Percentiles rank a stretch among this genome's conserved stretches.
Conservation (phyloP, 331 rosid species). For the Telfairia occidentalis region DNA sequence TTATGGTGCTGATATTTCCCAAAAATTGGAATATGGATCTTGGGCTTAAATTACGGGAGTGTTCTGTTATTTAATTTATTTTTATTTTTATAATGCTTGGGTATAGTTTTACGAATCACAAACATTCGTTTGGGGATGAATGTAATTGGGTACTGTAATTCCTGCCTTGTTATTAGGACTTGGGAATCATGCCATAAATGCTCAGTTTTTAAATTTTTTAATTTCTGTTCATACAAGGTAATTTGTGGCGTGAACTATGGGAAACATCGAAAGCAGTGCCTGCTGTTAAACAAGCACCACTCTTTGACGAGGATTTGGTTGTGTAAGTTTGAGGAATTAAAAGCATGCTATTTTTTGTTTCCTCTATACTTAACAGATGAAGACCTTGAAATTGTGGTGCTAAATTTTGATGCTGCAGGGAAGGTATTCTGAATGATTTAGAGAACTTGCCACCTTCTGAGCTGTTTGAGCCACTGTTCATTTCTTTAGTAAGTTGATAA, state of each 20-base stretch:
- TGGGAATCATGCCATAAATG: not conserved
- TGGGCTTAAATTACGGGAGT: not conserved
- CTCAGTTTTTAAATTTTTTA: not conserved
- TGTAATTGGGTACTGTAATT: not conserved
- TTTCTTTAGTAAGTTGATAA: slow-evolving; percentile 63
- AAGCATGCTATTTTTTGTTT: not conserved
- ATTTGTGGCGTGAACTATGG: slow-evolving; percentile 96
- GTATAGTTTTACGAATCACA: not conserved
- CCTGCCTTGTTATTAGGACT: not conserved
- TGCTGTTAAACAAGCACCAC: slow-evolving; percentile 88
- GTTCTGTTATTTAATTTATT: not conserved
- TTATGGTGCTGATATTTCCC: not conserved
- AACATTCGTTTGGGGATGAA: not conserved
- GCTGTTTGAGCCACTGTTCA: slow-evolving; percentile 74
- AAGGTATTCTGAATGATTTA: slow-evolving; percentile 65
- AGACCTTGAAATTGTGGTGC: slow-evolving; percentile 14
- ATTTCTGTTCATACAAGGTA: slow-evolving; percentile 36
- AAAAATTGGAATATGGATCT: not conserved
- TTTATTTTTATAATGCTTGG: not conserved
- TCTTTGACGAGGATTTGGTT: slow-evolving; percentile 94
- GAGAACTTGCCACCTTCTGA: slow-evolving; percentile 75
- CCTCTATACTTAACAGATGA: not conserved
- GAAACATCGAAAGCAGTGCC: slow-evolving; percentile 86
- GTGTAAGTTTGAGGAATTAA: slow-evolving; percentile 46
- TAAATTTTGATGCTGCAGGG: slow-evolving; percentile 43